Evolutionary conservation across 129 eudicot genomes (phyloP), one percentile per base, ranked within the genome.

Genomic region (Logfia minima): DNA sequence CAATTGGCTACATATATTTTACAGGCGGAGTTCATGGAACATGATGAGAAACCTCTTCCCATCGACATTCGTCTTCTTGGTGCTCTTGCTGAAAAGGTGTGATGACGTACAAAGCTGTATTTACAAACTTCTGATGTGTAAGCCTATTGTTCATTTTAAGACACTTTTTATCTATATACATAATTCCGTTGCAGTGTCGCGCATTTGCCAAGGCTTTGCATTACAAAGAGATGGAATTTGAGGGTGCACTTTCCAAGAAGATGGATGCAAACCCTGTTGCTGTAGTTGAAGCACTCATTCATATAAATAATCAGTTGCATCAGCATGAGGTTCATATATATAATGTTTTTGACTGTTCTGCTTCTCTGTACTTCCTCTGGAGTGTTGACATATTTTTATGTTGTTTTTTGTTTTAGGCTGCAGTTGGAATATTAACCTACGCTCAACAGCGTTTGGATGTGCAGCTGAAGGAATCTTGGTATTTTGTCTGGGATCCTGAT

Each of bases 1-100:
- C 53, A 59, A 45, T 51, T 61, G 22, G 60, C 67, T 64, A 74
- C 45, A 41, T 41, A 34, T 45, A 45, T 64, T 71, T 83, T 84
- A 55, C 90, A 95, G 99, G 99, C 99, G 22, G 99, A 95, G 84
- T 95, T 95, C 77, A 95, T 95, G 99, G 99, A 95, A 82, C 99
- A 95, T 87, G 97, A 89, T 73, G 99, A 91, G 80, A 87, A 83
- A 77, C 96, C 96, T 75, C 99, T 95, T 77, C 99, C 99, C 37
- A 95, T 95, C 28, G 99, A 95, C 85, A 95, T 91, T 74, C 96
- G 99, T 70, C 92, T 95, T 52, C 96, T 95, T 72, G 99, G 99
- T 76, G 99, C 99, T 82, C 99, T 95, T 85, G 97, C 99, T 75
- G 99, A 95, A 78, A 95, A 95, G 94, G 99, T 95, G 22, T 71